A percentile compares a stretch with the other conserved stretches of the same genome.
Evolutionary conservation across 768 basidiomycete genomes (phyloP).

Genomic region (Psilocybe azurescens): DNA sequence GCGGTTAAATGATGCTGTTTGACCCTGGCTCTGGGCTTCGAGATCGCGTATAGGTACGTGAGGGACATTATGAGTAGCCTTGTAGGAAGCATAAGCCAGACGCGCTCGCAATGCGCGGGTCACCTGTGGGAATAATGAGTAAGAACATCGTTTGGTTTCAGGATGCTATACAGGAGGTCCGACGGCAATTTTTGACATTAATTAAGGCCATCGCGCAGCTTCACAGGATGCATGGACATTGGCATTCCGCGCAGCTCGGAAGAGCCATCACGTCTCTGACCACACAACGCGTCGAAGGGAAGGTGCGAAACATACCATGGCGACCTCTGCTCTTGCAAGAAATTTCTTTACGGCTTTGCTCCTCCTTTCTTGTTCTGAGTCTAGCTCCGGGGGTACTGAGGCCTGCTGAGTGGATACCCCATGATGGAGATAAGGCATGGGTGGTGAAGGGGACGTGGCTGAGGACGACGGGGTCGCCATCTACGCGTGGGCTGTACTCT

Average conservation of each 20-base stretch:
- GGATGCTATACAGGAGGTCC: slow-evolving; percentile 21
- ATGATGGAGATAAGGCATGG: slow-evolving; percentile 63
- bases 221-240: slow-evolving; percentile 14
- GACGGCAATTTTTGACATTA: slow-evolving; percentile 13
- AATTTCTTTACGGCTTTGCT: slow-evolving; percentile 78
- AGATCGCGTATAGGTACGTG: slow-evolving; percentile 72
- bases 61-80: slow-evolving; percentile 76
- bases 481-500: slow-evolving; percentile 42
- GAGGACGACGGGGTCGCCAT: slow-evolving; percentile 87
- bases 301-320: slow-evolving; percentile 65
- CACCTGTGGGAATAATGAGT: slow-evolving; percentile 59
- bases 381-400: slow-evolving; percentile 36
- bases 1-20: slow-evolving; percentile 49
- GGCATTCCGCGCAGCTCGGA: slow-evolving; percentile 24
- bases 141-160: slow-evolving; percentile 39
- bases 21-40: slow-evolving; percentile 62
- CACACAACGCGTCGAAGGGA: slow-evolving; percentile 53
- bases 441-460: slow-evolving; percentile 83
- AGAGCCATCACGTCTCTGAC: slow-evolving; percentile 28
- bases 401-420: slow-evolving; percentile 44
- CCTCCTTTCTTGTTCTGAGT: slow-evolving; percentile 61
- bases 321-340: slow-evolving; percentile 77
- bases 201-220: slow-evolving; percentile 15
- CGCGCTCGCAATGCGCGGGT: slow-evolving; percentile 82
- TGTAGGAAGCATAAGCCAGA: slow-evolving; percentile 84